These are phyloP conservation scores for Cyberlindnera meyerae DNA, from an alignment of 805 yeast species.

Conservation along the genomic window DNA sequence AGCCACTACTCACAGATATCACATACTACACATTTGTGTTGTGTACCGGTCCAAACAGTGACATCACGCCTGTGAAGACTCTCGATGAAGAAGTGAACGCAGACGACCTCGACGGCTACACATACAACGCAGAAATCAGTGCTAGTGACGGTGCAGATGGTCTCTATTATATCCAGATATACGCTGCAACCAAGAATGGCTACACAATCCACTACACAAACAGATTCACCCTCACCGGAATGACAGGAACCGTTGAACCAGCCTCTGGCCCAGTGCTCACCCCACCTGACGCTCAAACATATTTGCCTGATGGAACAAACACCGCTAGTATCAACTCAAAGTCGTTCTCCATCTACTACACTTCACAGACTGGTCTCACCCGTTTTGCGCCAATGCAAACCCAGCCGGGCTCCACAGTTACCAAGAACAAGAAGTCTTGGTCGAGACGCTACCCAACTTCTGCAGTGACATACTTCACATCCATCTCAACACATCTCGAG, in stretches of 20 bases:
- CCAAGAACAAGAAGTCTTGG: constrained; percentile 53
- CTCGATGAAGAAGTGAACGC: constrained; percentile 29
- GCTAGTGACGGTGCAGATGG: constrained; percentile 56
- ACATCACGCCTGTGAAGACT: constrained; percentile 38
- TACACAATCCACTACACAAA: constrained; percentile 62
- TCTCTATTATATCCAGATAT: constrained; percentile 65
- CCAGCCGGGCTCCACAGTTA: constrained; percentile 73
- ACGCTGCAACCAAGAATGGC: constrained; percentile 41
- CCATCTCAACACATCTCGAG: constrained; percentile 30
- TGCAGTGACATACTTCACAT: constrained; percentile 54
- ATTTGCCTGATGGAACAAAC: constrained; percentile 30
- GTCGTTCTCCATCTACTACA: constrained; percentile 68
- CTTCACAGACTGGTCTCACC: constrained; percentile 70
- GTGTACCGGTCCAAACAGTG: constrained; percentile 61
- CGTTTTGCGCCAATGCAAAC: constrained; percentile 91
- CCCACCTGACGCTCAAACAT: constrained; percentile 39
- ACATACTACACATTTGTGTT: constrained; percentile 46
- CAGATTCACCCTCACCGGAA: constrained; percentile 60
- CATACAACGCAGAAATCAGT: constrained; percentile 38
- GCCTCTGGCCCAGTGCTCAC: constrained; percentile 43
- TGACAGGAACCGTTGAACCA: constrained; percentile 57
- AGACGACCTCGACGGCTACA: constrained; percentile 27
- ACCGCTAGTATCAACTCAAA: constrained; percentile 40
- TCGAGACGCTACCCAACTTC: constrained; percentile 63
- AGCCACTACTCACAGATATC: constrained; percentile 43